These are phyloP conservation scores for Suillus hirtellus DNA, from an alignment of 768 basidiomycete species.

Conservation along the genomic window DNA sequence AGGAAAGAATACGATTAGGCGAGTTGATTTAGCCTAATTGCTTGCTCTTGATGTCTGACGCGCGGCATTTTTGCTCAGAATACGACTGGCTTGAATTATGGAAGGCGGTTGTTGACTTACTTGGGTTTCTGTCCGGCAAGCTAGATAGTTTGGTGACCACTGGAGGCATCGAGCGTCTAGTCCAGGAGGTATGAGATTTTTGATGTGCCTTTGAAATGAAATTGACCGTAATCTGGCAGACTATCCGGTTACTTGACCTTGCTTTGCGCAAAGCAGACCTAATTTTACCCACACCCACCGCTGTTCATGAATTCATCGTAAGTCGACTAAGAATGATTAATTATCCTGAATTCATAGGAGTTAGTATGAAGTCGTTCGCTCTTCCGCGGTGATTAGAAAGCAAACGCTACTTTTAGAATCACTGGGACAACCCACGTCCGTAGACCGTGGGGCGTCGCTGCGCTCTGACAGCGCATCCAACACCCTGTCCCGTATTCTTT, in stretches of 20 bases:
- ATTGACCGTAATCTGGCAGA: conserved; percentile 33
- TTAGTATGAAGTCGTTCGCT: conserved; percentile 69
- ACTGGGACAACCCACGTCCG: conserved; percentile 33
- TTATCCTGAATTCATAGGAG: conserved; percentile 2
- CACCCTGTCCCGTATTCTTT: conserved; percentile 43
- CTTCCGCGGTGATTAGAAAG: conserved; percentile 47
- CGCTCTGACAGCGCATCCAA: conserved; percentile 38
- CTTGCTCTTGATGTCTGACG: conserved; percentile 1
- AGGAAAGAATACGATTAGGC: conserved; percentile 56
- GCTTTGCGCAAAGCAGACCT: conserved; percentile 51
- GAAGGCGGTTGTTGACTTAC: conserved; percentile 53
- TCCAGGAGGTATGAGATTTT: conserved; percentile 48
- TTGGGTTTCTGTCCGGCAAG: conserved; percentile 58
- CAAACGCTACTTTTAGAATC: conserved; percentile 47
- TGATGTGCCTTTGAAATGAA: neutral
- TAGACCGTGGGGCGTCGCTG: conserved; percentile 25
- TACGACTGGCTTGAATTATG: conserved; percentile 71
- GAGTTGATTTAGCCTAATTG: conserved; percentile 17
- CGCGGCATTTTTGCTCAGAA: conserved; percentile 36
- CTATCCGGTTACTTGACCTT: conserved; percentile 53
- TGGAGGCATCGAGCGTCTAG: conserved; percentile 52
- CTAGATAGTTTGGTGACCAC: conserved; percentile 52
- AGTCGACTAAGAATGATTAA: conserved; percentile 25
- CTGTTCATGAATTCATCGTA: conserved; percentile 64
- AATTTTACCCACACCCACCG: conserved; percentile 52